Conservation (phyloP, 2,329 filamentous ascomycete species). For the Claviceps maximensis region DNA sequence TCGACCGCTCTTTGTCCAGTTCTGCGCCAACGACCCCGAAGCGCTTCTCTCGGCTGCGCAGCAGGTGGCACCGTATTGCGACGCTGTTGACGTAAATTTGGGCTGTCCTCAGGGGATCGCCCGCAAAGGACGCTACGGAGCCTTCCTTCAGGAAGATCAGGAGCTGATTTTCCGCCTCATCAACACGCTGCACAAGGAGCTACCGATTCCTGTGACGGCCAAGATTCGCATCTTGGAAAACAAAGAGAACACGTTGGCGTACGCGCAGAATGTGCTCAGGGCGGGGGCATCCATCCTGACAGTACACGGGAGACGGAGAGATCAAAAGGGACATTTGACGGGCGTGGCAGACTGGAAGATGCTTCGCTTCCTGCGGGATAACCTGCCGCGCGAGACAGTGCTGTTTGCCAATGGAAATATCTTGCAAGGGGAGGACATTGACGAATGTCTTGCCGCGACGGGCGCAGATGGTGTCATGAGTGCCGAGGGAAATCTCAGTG, state of each 20-base stretch:
- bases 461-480: constrained; percentile 92
- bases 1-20: constrained; percentile 87
- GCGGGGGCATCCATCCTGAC: constrained; percentile 90
- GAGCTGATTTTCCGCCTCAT: constrained; percentile 72
- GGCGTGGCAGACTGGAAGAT: constrained; percentile 86
- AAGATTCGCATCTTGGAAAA: constrained; percentile 89
- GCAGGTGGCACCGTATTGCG: constrained; percentile 73
- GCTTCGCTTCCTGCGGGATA: constrained; percentile 69
- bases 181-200: constrained; percentile 62
- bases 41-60: constrained; percentile 67
- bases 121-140: constrained; percentile 77
- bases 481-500: constrained; percentile 86
- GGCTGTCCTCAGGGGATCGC: constrained; percentile 96
- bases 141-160: constrained; percentile 90
- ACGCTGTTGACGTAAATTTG: constrained; percentile 89
- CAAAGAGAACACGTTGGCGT: constrained; percentile 72
- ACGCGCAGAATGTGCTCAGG: constrained; percentile 73
- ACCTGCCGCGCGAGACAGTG: constrained; percentile 74
- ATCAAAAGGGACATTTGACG: constrained; percentile 94
- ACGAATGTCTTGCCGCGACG: constrained; percentile 64
- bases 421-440: constrained; percentile 64
- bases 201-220: constrained; percentile 78
- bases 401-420: constrained; percentile 97
- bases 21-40: constrained; percentile 82
- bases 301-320: constrained; percentile 74